Conservation (phyloP, 306 rosid species). For the Gastrolobium bilobum region DNA sequence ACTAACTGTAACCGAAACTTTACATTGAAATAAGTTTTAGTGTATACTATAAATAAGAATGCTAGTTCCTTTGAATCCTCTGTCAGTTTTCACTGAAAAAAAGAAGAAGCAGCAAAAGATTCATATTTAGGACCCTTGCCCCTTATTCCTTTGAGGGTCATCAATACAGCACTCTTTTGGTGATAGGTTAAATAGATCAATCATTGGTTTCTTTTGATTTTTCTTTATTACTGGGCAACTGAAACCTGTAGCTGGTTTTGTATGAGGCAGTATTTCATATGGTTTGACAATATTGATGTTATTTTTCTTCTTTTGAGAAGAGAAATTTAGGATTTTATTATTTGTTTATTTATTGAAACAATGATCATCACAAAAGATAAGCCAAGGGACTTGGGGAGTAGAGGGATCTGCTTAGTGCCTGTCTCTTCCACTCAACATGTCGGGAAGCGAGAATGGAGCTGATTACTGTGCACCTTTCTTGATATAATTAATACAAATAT, state of each 20-base stretch:
- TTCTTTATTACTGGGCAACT: neutral
- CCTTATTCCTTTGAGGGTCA: neutral
- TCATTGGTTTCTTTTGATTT: conserved; percentile 10
- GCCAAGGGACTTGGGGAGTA: no score
- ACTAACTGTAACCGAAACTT: neutral
- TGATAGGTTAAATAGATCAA: conserved; percentile 9
- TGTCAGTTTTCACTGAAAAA: neutral
- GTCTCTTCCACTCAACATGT: no score
- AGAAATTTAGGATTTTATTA: no score
- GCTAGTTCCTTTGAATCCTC: neutral
- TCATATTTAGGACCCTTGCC: neutral
- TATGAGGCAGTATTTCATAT: conserved; percentile 6
- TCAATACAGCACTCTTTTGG: neutral
- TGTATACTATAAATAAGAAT: conserved; percentile 2
- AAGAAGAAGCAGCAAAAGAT: neutral
- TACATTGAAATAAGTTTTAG: neutral
- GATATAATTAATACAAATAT: no score
- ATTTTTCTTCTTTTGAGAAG: no score
- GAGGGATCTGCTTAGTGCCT: no score
- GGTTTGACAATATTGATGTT: neutral
- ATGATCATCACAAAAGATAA: no score
- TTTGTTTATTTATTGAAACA: no score
- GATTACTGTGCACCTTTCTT: no score
- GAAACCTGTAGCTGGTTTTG: conserved; percentile 7
- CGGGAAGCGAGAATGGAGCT: no score